Base-by-base conservation (phyloP, 2,329 filamentous ascomycete species). In the Pseudogymnoascus sp. region DNA sequence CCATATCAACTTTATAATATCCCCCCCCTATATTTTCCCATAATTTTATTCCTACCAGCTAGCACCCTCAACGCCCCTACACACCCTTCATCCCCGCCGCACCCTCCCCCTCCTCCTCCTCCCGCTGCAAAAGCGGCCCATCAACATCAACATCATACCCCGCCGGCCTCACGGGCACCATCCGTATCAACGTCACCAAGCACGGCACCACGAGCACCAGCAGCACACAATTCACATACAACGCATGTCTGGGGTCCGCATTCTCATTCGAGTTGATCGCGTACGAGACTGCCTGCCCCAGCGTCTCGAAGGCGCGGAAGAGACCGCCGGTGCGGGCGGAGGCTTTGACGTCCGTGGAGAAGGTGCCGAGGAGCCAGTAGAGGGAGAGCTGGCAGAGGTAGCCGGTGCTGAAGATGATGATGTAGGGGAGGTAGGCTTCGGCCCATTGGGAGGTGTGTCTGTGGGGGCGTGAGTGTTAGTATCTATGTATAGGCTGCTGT, bases 301-400 rank as follows among this genome's bases (percentile, higher is more conserved):
- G 68, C 0, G 70, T 72, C 42, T 72, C 70, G 14, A 70, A 72
- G 16, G 70, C 69, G 2, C 70, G 69, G 64, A 72, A 72, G 35
- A 72, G 26, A 16, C 72, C 72, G 3, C 72, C 72, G 0, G 70
- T 71, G 16, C 72, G 68, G 5, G 72, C 67, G 4, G 69, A 72
- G 4, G 69, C 67, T 40, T 72, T 71, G 1, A 75, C 69, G 21
- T 76, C 73, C 0, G 71, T 73, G 2, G 74, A 73, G 21, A 76
- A 74, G 3, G 71, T 74, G 31, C 73, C 74, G 13, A 76, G 67
- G 19, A 76, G 73, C 74, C 74, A 76, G 67, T 76, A 76, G 4
- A 76, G 65, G 1, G 65, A 67, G 5, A 67, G 50, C 59, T 67
- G 65, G 47, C 62, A 64, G 7, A 67, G 64, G 21, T 67, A 67